Base-by-base conservation (phyloP, 805 yeast genomes). In the Teunomyces funiuensis region DNA sequence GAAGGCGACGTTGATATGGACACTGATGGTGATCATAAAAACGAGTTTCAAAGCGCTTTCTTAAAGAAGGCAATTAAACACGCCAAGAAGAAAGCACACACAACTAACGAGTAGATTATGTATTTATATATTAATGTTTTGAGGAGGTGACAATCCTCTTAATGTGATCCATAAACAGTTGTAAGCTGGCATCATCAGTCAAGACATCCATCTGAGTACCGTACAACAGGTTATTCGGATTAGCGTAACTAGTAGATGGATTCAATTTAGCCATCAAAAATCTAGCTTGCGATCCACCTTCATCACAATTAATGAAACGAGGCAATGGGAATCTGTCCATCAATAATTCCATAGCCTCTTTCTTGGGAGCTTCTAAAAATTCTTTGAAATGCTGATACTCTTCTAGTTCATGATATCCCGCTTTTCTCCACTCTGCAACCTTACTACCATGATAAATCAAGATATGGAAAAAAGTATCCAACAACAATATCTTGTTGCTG, bases 271-370 rank as follows among this genome's bases (percentile, higher is more conserved):
- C 82, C 72, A 79, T 78, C 42, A 82, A 66, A 57, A 82, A 82
- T 60, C 88, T 71, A 0, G 88, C 87, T 55, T 82, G 88, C 0
- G 87, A 81, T 3, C 87, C 88, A 41, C 87, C 87, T 57, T 82
- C 87, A 51, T 82, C 86, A 18, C 86, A 80, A 54, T 82, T 87
- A 40, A 82, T 80, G 50, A 81, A 82, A 52, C 88, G 69, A 4
- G 88, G 88, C 46, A 82, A 68, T 40, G 88, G 88, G 67, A 79
- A 82, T 51, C 88, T 63, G 52, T 82, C 88, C 45, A 78, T 69
- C 28, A 82, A 65, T 25, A 83, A 69, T 37, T 78, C 82, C 45
- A 83, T 80, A 8, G 87, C 88, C 51, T 82, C 88, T 42, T 65
- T 60, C 51, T 80, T 77, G 13, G 88, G 88, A 20, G 72, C 74